Base-by-base conservation (phyloP, 768 basidiomycete species). In the Suillus spraguei region DNA sequence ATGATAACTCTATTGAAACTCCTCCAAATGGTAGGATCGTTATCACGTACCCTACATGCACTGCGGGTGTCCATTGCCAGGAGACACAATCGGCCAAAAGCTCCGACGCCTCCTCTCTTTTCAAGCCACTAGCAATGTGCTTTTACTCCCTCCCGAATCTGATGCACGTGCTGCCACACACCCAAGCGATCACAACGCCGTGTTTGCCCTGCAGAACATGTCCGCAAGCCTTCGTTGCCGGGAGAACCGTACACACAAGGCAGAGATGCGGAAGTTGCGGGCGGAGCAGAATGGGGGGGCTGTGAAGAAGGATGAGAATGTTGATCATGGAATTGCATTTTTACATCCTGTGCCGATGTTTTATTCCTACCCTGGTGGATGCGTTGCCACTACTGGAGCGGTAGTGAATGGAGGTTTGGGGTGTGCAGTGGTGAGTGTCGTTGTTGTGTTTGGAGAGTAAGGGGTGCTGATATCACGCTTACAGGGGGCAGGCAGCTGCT, bases 21-120 rank as follows among this genome's bases (percentile, higher is more conserved):
- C 4, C 59, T 49, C 22, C 22, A n/a, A 49, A 13, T 22, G 8
- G 47, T 44, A 83, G 79, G 69, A 75, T n/a, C 82, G 83, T 13
- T 88, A 83, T 69, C 74, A 75, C 5, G 71, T 85, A 5, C 79
- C 80, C 5, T 89, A 88, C 72, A 83, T 78, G 7, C 77, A 84
- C 66, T 88, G 87, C 62, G 86, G 86, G 0, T 87, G 87, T 66
- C 82, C 85, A 2, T 74, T 79, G 5, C 81, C 83, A 0, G 83
- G 79, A 20, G 78, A 80, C 35, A 82, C 78, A 11, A 75, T 86
- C n/a, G 80, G 80, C 2, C 78, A 83, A 65, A 76, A 74, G n/a
- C 71, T 86, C 41, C 69, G 74, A 6, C 76, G 77, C 5, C 65
- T 74, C 6, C 35, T 68, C 14, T 36, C 65, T 50, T 39, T 60